A percentile compares a stretch with the other conserved stretches of the same genome.
Evolutionary conservation across 768 basidiomycete genomes (phyloP).

Genomic region (Russula sp.): DNA sequence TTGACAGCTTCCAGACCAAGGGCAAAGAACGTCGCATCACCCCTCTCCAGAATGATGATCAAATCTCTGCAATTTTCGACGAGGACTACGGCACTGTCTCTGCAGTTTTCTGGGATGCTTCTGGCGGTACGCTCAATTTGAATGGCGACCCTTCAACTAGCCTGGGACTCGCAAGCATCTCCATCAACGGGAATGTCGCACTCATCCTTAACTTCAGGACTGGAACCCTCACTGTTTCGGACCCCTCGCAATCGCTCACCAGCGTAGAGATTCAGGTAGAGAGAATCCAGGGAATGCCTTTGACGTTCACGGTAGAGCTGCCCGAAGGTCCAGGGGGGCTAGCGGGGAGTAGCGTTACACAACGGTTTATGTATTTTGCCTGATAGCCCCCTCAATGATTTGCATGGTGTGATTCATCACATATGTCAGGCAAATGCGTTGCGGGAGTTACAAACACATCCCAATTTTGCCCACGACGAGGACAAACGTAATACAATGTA

Average conservation of each 20-base stretch:
- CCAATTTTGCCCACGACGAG: neutral
- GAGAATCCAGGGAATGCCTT: constrained; percentile 20
- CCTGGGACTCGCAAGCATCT: constrained; percentile 33
- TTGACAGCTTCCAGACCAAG: constrained; percentile 38
- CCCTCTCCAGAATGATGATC: constrained; percentile 40
- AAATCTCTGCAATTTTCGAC: constrained; percentile 49
- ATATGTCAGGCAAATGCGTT: neutral
- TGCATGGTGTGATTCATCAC: neutral
- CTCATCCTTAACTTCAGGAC: constrained; percentile 40
- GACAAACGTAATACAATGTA: constrained; percentile 11
- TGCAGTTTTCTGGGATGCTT: constrained; percentile 52
- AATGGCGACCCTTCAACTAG: constrained; percentile 20
- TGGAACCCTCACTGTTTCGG: constrained; percentile 49
- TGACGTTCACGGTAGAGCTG: constrained; percentile 36
- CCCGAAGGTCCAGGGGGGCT: constrained; percentile 38
- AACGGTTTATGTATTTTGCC: neutral
- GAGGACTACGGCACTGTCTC: constrained; percentile 36
- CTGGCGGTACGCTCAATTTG: constrained; percentile 42
- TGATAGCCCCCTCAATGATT: neutral
- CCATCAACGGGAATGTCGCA: constrained; percentile 37
- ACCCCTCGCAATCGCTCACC: constrained; percentile 53
- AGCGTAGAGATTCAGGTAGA: constrained; percentile 36
- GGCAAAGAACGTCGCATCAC: constrained; percentile 9
- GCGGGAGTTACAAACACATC: neutral
- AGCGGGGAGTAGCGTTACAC: constrained; percentile 45